Conservation (phyloP, 2,329 filamentous ascomycete genomes). For the Pseudonectria foliicola region DNA sequence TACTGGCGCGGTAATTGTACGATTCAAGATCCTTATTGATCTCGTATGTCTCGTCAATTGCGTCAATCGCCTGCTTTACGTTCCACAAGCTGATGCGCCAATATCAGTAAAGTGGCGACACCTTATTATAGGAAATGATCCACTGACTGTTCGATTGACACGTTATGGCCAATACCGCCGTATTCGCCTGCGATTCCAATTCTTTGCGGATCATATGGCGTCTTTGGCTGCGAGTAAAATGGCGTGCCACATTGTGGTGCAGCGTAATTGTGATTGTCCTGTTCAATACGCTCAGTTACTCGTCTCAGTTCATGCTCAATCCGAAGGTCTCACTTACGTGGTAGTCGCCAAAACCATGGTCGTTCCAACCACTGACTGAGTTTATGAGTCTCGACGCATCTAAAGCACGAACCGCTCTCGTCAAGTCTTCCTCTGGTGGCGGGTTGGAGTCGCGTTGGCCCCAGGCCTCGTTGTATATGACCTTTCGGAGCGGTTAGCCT, state of each 20-base stretch:
- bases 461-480: conserved; percentile 70
- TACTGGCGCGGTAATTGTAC: conserved; percentile 60
- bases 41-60: conserved; percentile 62
- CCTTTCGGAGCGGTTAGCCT: conserved; percentile 22
- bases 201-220: conserved; percentile 49
- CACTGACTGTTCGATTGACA: conserved; percentile 54
- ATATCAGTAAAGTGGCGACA: too few species aligned
- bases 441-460: conserved; percentile 46
- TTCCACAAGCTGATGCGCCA: conserved; percentile 58
- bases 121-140: too few species aligned
- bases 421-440: conserved; percentile 51
- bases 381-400: conserved; percentile 60
- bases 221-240: conserved; percentile 52
- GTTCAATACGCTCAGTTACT: not conserved
- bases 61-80: conserved; percentile 47
- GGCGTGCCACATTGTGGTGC: conserved; percentile 65
- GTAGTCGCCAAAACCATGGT: conserved; percentile 62
- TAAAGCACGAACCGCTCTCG: conserved; percentile 44
- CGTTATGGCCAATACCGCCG: conserved; percentile 60
- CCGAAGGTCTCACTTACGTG: conserved; percentile 25
- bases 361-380: conserved; percentile 57
- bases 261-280: conserved; percentile 67
- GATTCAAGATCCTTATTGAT: conserved; percentile 48
- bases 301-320: not conserved
- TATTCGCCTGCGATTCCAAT: conserved; percentile 68